Evolutionary conservation across 202 grass and related monocot genomes (phyloP), one percentile per base, ranked within the genome.

Genomic region (Bolboschoenoplectus hybrid): DNA sequence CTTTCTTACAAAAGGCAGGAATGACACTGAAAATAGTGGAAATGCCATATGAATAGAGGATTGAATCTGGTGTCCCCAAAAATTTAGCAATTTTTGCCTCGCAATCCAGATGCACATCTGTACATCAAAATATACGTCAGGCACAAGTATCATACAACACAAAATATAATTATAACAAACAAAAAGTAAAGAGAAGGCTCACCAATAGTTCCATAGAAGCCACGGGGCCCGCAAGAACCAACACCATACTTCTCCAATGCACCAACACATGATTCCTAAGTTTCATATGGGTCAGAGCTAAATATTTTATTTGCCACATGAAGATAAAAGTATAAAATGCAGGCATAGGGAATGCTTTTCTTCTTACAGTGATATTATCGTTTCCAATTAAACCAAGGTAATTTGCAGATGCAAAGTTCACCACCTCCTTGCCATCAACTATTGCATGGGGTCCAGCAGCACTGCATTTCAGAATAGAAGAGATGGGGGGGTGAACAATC

Each of bases 151-250:
- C 76, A 64, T 68, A 82, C 86, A 89, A 77, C 51, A 85, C 66
- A 81, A 72, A n/a, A 77, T 86, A 82, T 82, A 50, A 67, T 84
- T 81, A 77, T 90, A 70, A 43, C 61, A 80, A 39, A 17, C 65
- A 49, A 20, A 34, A 82, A 80, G 82, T 1, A 75, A 50, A 38
- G 26, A 4, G 10, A 79, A 41, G 52, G 11, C 75, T 85, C 60
- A 98, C 96, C 96, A 71, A 98, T 95, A 78, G 96, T 98, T 84
- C 96, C 93, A 86, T 98, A 98, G 86, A 98, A 98, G 63, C 96
- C 89, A 80, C 96, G 93, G 73, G 96, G 96, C 78, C 96, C 93
- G 80, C 96, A 98, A 47, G 96, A 98, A 72, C 96, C 96, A 87
- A 98, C 96, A 86, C 96, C 96, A 52, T 98, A 98, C 90, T 98